Conservation (phyloP, 305 asterid species). For the Fraxinus nigra region DNA sequence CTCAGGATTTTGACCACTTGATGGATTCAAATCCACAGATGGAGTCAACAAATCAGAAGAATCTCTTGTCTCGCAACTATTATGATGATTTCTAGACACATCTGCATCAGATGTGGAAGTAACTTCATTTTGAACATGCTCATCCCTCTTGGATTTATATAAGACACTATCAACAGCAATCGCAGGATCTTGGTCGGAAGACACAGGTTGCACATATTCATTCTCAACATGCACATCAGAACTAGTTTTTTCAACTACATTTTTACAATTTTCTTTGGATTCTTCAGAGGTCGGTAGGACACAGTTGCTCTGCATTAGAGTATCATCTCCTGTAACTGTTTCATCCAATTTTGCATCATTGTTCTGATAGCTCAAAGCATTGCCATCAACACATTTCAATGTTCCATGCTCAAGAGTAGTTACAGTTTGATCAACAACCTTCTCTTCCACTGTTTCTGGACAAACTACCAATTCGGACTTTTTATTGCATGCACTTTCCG, state of each 20-base stretch:
- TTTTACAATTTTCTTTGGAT: constrained; percentile 25
- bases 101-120: constrained; percentile 34
- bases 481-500: constrained; percentile 27
- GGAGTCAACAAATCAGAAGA: constrained; percentile 31
- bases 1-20: constrained; percentile 34
- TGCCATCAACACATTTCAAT: constrained; percentile 25
- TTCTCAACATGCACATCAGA: constrained; percentile 29
- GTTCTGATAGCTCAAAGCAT: constrained; percentile 25
- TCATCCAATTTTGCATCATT: constrained; percentile 34
- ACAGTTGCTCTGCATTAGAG: constrained; percentile 29
- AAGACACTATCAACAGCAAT: constrained; percentile 34
- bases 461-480: constrained; percentile 32
- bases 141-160: constrained; percentile 28
- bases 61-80: constrained; percentile 35
- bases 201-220: constrained; percentile 30
- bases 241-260: constrained; percentile 25
- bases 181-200: constrained; percentile 30
- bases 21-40: constrained; percentile 39
- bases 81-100: constrained; percentile 31
- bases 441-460: constrained; percentile 32
- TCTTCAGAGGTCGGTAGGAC: constrained; percentile 32
- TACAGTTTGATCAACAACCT: constrained; percentile 25
- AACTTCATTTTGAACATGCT: constrained; percentile 29
- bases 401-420: constrained; percentile 25
- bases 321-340: constrained; percentile 33